Evolutionary conservation across 164 flowering plant species (phyloP), one percentile per base, ranked within the genome.

Genomic region (Liquidambar formosana): DNA sequence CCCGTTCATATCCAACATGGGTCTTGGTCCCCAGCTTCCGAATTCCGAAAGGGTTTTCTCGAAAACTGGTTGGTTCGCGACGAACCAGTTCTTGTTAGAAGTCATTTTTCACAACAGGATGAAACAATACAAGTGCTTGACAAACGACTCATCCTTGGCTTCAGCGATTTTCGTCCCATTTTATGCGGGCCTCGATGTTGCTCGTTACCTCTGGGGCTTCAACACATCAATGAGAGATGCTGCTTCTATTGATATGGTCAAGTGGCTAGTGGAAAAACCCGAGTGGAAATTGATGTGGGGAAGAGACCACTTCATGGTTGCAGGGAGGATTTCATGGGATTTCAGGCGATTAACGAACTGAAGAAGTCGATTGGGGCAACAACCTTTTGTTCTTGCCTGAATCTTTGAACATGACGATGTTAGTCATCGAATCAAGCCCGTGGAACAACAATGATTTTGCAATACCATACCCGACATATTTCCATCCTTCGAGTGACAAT

Each of bases 391-490:
- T 76, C 33, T 26, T 85, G 66, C 93, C 90, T 0, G 89, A 82
- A 52, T 48, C 76, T 3, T 79, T 68, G 72, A 89, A 89, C 75
- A 83, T 85, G 90, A 73, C 93, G 0, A 73, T 75, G 33, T 60
- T 91, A 19, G 71, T 71, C 1, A 74, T 91, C 10, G 97, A 89
- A 54, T 82, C 89, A 0, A 86, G 88, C 48, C 90, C 90, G 0
- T 84, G 89, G 89, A 65, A 71, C 59, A 27, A 47, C 10, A 84
- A 83, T 44, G 94, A 88, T 28, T 72, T 83, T 15, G 91, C 81
- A 0, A 76, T 92, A 0, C 97, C 97, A 6, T 89, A 92, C 53
- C 97, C 97, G 0, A 89, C 93, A 3, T 88, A 85, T 51, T 92
- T 92, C 75, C 97, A 92, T 41, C 94, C 97, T 14, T 70, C 87